Evolutionary conservation across 495 filamentous ascomycete species (phyloP), one percentile per base, ranked within the genome.

Genomic region (Annulohypoxylon bovei): DNA sequence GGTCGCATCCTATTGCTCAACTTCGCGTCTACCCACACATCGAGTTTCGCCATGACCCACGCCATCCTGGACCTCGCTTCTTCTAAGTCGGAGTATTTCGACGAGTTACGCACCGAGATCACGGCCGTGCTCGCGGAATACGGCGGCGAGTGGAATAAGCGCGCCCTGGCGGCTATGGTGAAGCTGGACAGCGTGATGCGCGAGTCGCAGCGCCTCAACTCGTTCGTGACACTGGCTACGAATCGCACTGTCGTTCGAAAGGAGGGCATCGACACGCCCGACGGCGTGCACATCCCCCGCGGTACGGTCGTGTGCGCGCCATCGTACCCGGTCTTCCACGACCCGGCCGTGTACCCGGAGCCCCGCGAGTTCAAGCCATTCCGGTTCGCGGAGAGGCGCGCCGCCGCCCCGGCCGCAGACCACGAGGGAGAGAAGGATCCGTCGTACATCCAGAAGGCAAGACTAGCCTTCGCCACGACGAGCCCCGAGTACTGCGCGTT

Each of bases 31-130:
- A 85, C 86, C 32, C 84, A 87, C 68, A 87, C 86, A 1, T 81
- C 83, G 16, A 81, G 80, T 27, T 79, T 85, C 18, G 77, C 80
- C 1, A 81, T 82, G 3, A 82, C 81, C 5, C 77, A 83, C 54
- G 76, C 64, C 0, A 12, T 84, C 0, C 80, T 81, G 52, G 85
- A 88, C 66, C 74, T 89, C 0, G 80, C 75, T 66, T 7, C 67
- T 28, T 65, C 71, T n/a, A 54, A 81, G 28, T 84, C 83, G 0
- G 77, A 85, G 46, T 81, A 81, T 64, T 68, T 86, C 8, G 62
- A 80, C 3, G 76, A 77, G 12, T 75, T 91, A 0, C 80, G 87
- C 3, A 80, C 85, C 30, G 89, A 92, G 68, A 79, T 89, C 32
- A 46, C 53, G 8, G n/a, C 59, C 4, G 74, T 77, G 7, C 71